These are phyloP conservation scores for Cystobasidium onofrii DNA, from an alignment of 768 basidiomycete genomes.

Conservation along the genomic window DNA sequence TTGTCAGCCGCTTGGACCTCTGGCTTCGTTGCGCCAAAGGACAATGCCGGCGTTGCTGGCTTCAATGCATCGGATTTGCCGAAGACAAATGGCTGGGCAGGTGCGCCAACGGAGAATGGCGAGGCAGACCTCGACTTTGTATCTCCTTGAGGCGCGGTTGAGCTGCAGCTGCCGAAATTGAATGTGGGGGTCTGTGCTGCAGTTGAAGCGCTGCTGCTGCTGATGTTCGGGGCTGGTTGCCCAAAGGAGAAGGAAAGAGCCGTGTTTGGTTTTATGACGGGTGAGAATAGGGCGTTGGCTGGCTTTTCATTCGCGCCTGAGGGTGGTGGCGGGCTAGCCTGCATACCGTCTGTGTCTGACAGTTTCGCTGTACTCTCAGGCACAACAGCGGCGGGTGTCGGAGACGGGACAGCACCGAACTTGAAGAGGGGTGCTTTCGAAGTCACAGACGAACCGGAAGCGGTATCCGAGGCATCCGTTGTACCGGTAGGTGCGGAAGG, in stretches of 20 bases:
- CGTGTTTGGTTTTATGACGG: background rate
- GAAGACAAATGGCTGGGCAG: background rate
- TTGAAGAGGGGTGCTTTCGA: background rate
- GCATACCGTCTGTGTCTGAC: background rate
- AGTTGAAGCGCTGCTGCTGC: background rate
- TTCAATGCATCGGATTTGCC: background rate
- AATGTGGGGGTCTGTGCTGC: background rate
- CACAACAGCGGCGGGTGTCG: background rate
- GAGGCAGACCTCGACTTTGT: slow-evolving; percentile 2
- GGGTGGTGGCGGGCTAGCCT: background rate
- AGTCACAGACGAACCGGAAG: too few relatives aligned
- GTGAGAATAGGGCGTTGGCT: background rate
- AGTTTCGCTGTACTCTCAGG: background rate
- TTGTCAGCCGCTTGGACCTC: background rate
- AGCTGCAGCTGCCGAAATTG: background rate
- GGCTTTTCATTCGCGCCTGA: background rate
- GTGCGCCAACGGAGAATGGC: background rate
- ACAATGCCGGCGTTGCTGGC: background rate
- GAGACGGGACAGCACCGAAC: background rate
- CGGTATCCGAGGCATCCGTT: too few relatives aligned
- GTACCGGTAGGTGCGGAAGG: too few relatives aligned
- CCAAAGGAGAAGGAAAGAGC: background rate
- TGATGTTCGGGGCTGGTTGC: background rate
- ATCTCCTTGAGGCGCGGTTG: too few relatives aligned
- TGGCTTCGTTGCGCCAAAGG: background rate